Evolutionary conservation across 1,139 yeast species (phyloP).

Genomic region (Yamadazyma sp.): DNA sequence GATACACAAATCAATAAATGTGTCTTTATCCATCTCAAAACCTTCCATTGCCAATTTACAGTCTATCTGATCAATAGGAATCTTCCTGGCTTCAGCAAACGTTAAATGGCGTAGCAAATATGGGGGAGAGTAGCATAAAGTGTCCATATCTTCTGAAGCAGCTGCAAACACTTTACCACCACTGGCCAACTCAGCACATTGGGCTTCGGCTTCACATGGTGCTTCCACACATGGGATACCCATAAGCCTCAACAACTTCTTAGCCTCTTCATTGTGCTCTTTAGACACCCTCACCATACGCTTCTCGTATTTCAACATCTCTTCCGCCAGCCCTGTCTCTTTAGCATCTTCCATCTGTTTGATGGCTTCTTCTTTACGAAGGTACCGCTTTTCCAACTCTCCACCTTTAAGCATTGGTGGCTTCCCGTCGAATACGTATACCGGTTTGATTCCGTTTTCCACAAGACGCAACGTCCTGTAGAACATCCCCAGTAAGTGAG

Average conservation of each 20-base stretch:
- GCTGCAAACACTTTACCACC: constrained; percentile 93
- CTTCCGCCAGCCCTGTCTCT: constrained; percentile 80
- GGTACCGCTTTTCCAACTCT: constrained; percentile 82
- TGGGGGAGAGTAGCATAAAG: constrained; percentile 88
- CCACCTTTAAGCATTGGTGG: constrained; percentile 93
- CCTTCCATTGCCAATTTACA: constrained; percentile 71
- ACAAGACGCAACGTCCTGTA: constrained; percentile 87
- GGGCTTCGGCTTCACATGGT: constrained; percentile 98
- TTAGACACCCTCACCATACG: constrained; percentile 84
- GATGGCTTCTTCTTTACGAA: constrained; percentile 80
- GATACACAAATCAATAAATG: constrained; percentile 89
- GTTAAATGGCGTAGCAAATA: constrained; percentile 83
- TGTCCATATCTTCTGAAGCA: constrained; percentile 99
- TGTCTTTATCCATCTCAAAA: constrained; percentile 64
- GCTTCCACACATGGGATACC: constrained; percentile 94
- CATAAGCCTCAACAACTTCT: constrained; percentile 75
- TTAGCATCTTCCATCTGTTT: constrained; percentile 69
- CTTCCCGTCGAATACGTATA: constrained; percentile 94
- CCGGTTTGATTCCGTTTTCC: constrained; percentile 91
- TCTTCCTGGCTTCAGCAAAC: constrained; percentile 88
- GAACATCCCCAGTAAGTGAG: constrained; percentile 94
- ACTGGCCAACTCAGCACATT: constrained; percentile 90
- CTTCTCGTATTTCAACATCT: constrained; percentile 73
- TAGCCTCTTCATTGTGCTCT: constrained; percentile 94
- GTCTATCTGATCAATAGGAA: constrained; percentile 86